Conservation (phyloP, 2,329 filamentous ascomycete genomes). For the Cercospora sesami region DNA sequence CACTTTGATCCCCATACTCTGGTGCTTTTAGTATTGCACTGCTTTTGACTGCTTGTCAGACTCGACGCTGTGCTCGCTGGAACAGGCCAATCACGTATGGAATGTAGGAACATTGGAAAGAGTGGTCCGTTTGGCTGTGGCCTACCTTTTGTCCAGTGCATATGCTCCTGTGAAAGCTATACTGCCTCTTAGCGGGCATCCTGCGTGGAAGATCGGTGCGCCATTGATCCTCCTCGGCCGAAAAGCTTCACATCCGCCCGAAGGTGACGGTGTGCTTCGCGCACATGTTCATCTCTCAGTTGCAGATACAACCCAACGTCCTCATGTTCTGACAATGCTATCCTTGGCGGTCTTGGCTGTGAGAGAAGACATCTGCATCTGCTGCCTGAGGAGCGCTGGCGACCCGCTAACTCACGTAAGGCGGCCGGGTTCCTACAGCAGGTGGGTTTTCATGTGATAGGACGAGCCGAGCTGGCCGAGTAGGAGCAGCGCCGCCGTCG, state of each 20-base stretch:
- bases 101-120: not conserved
- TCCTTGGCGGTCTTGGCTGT: not conserved
- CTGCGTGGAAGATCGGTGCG: not conserved
- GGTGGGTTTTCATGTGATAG: conserved; percentile 1
- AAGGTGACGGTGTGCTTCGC: not conserved
- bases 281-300: not conserved
- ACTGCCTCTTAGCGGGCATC: not conserved
- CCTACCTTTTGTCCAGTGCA: not conserved
- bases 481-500: not conserved
- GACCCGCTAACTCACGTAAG: not conserved
- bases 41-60: not conserved
- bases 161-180: not conserved
- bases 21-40: not conserved
- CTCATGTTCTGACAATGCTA: not conserved
- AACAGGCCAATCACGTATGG: not conserved
- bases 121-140: not conserved
- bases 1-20: conserved; percentile 21
- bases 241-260: not conserved
- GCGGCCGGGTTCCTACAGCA: not conserved
- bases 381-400: not conserved
- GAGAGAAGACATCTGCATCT: not conserved
- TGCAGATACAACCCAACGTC: not conserved
- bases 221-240: not conserved
- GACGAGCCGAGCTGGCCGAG: not conserved
- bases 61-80: not conserved